Conservation (phyloP, 2,329 filamentous ascomycete species). For the Botryotinia narcissicola region DNA sequence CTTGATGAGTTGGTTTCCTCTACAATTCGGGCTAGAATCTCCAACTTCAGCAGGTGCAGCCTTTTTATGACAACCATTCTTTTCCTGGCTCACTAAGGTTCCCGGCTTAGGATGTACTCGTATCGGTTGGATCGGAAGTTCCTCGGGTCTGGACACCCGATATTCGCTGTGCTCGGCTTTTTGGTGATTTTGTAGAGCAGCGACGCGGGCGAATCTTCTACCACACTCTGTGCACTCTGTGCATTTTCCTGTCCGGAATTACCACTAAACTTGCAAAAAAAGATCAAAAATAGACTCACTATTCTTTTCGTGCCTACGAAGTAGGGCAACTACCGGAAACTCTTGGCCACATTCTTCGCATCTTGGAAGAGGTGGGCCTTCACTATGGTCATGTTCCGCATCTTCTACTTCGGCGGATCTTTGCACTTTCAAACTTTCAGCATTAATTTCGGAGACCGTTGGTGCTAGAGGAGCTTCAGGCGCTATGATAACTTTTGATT, state of each 20-base stretch:
- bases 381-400: not conserved
- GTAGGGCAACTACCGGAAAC: not conserved
- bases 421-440: not conserved
- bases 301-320: conserved; percentile 1
- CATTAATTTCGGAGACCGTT: not conserved
- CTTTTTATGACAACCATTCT: too few relatives aligned
- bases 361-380: not conserved
- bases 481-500: not conserved
- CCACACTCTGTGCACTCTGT: conserved; percentile 5
- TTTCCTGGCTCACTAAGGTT: not conserved
- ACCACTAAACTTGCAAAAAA: not conserved
- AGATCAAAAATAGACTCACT: not conserved
- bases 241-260: not conserved
- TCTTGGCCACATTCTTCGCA: not conserved
- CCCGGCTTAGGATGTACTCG: not conserved
- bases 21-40: not conserved
- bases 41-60: not conserved
- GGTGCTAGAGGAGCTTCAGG: too few relatives aligned
- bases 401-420: not conserved
- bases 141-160: not conserved
- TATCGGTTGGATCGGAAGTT: not conserved
- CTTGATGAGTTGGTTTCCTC: not conserved
- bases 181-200: not conserved
- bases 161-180: conserved; percentile 6
- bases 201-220: not conserved